Evolutionary conservation across 768 basidiomycete species (phyloP), one percentile per base, ranked within the genome.

Genomic region (Tulasnella sp.): DNA sequence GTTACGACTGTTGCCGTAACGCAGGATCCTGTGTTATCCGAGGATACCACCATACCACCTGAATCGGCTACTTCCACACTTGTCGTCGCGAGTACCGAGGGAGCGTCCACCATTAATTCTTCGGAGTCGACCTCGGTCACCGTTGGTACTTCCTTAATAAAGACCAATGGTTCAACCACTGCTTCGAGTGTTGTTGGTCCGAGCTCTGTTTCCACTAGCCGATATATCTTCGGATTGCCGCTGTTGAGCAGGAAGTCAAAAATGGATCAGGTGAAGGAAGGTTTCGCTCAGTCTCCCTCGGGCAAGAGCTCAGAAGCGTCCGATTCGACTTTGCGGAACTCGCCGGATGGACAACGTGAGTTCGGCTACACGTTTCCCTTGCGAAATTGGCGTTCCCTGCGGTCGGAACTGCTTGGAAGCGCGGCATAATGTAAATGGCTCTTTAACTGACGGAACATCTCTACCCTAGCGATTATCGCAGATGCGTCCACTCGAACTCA

Each of bases 211-310:
- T 46, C 71, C 13, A 72, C 71, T 16, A 72, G 37, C 37, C 71
- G 71, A n/a, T 72, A 72, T 40, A 46, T 46, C 71, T 46, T 72
- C 32, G 71, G 71, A 26, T 72, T 72, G 20, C 71, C 71, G 71
- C 37, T 72, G 39, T 72, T 72, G 37, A 46, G 71, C 23, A 72
- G 71, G 42, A 72, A 46, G 71, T 40, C 71, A 72, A 72, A 46
- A 40, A 46, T 46, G 71, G 71, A 72, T 72, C 37, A 72, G 71
- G 71, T 46, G 71, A 72, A 72, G 26, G 71, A 72, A 72, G 44
- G 71, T 67, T 67, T 67, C 11, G 61, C 61, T 0, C 61, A 67
- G 15, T 32, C 61, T 67, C 32, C 61, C 61, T 67, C 61, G 29
- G 61, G 61, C 23, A 67, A 35, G 61, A 67, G 29, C 18, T 67